phyloP scores from a whole-genome alignment of 768 basidiomycete species.

The Candolleomyces eurysporus region DNA sequence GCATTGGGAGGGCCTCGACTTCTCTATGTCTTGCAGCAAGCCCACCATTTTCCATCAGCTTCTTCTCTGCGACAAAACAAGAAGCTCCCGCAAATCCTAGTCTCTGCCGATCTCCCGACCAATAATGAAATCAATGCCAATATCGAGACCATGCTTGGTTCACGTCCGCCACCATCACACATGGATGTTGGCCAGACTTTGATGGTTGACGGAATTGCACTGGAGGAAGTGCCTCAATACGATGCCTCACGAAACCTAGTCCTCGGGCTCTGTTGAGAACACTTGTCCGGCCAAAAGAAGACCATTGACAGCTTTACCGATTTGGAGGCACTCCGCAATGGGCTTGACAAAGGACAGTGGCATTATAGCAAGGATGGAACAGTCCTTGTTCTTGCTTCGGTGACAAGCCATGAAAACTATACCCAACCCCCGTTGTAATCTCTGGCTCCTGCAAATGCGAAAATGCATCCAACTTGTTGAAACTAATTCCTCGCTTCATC shows the following conservation, averaged over 20 bases:
- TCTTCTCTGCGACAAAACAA: conserved; percentile 13
- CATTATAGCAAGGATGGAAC: conserved; percentile 26
- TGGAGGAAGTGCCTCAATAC: conserved; percentile 20
- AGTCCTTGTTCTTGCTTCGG: conserved; percentile 23
- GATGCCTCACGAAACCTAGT: conserved; percentile 9
- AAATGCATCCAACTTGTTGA: conserved; percentile 9
- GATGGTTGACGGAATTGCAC: conserved; percentile 26
- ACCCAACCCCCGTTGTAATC: conserved; percentile 17
- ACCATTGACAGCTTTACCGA: conserved; percentile 5
- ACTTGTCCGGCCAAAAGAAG: conserved; percentile 11
- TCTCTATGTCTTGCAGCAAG: conserved; percentile 23
- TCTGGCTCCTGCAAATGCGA: conserved; percentile 23
- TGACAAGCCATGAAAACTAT: conserved; percentile 21
- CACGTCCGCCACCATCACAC: conserved; percentile 8
- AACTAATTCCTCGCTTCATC: conserved; percentile 16
- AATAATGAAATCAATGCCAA: conserved; percentile 13
- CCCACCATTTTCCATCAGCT: conserved; percentile 17
- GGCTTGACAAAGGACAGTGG: neutral
- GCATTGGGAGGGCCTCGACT: conserved; percentile 23
- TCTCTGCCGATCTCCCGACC: conserved; percentile 11
- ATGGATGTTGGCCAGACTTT: conserved; percentile 15
- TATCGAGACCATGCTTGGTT: conserved; percentile 13
- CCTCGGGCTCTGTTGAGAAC: conserved; percentile 27
- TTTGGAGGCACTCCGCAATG: conserved; percentile 7
- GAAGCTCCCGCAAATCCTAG: conserved; percentile 14